Evolutionary conservation across 164 flowering plant species (phyloP).

Genomic region (Malania oleifera): DNA sequence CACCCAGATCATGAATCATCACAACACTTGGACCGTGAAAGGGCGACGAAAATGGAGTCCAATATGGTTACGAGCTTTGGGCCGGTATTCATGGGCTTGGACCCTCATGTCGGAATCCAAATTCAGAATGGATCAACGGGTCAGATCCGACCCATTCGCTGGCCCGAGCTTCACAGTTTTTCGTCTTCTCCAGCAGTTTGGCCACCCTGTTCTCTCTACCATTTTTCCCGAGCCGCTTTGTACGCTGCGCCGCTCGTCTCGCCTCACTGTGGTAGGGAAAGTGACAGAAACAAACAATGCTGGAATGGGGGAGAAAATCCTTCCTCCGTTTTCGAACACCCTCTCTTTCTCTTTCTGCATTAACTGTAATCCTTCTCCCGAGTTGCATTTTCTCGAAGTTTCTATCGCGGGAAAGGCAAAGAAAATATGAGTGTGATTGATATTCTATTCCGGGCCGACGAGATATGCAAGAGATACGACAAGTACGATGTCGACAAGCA

Average conservation of each 20-base stretch:
- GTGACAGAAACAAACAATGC: background rate
- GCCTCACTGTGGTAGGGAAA: background rate
- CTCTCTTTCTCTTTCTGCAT: background rate
- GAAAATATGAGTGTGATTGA: constrained; percentile 38
- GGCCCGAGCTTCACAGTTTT: too few species aligned
- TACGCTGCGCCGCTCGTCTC: background rate
- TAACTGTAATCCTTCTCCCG: too few species aligned
- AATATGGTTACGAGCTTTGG: too few species aligned
- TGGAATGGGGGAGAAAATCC: background rate
- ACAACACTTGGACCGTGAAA: too few species aligned
- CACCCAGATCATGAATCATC: too few species aligned
- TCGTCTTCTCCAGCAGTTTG: background rate
- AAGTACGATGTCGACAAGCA: constrained; percentile 54
- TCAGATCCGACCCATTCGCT: too few species aligned
- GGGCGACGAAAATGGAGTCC: too few species aligned
- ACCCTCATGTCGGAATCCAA: too few species aligned
- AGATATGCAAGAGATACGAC: constrained; percentile 54
- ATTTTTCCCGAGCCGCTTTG: background rate
- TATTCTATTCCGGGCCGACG: constrained; percentile 41
- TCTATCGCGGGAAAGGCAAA: background rate
- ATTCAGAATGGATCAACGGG: too few species aligned
- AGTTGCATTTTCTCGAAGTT: background rate
- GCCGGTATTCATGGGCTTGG: too few species aligned
- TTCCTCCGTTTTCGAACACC: background rate
- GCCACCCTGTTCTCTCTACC: background rate